These are phyloP conservation scores for Ophiocordyceps sinensis DNA, from an alignment of 2,329 filamentous ascomycete genomes.

Conservation along the genomic window DNA sequence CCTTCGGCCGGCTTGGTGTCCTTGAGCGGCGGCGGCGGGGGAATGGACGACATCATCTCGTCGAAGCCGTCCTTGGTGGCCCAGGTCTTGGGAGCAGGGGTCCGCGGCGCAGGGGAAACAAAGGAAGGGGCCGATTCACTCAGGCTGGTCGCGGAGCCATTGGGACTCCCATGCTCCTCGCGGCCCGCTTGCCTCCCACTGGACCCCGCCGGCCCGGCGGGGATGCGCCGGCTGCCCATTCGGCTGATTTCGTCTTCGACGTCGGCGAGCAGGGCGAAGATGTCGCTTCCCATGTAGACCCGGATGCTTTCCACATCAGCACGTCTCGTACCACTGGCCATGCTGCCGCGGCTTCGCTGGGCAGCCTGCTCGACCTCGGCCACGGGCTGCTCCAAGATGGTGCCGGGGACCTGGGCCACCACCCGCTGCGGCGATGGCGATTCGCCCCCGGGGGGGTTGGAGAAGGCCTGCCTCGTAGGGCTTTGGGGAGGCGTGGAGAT, in stretches of 20 bases:
- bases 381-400: conserved; percentile 23
- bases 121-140: background rate
- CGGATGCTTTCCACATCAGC: conserved; percentile 48
- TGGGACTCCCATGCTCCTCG: background rate
- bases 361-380: conserved; percentile 21
- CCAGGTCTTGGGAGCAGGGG: background rate
- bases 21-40: conserved; percentile 20
- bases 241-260: conserved; percentile 37
- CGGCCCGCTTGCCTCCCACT: background rate
- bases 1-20: conserved; percentile 13
- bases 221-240: conserved; percentile 14
- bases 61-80: background rate
- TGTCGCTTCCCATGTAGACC: conserved; percentile 52
- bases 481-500: conserved; percentile 32
- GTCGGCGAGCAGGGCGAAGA: conserved; percentile 52
- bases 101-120: background rate
- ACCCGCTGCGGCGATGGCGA: conserved; percentile 15
- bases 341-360: conserved; percentile 12
- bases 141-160: too few species aligned
- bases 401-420: background rate
- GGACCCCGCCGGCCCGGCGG: background rate
- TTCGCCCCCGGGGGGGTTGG: conserved; percentile 19
- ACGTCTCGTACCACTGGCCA: conserved; percentile 15
- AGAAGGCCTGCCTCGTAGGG: conserved; percentile 4
- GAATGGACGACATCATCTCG: conserved; percentile 13